A percentile compares a stretch with the other conserved stretches of the same genome.
phyloP scores from a whole-genome alignment of 1,284 basidiomycete species.

The Pseudomicrostroma phylloplanum region DNA sequence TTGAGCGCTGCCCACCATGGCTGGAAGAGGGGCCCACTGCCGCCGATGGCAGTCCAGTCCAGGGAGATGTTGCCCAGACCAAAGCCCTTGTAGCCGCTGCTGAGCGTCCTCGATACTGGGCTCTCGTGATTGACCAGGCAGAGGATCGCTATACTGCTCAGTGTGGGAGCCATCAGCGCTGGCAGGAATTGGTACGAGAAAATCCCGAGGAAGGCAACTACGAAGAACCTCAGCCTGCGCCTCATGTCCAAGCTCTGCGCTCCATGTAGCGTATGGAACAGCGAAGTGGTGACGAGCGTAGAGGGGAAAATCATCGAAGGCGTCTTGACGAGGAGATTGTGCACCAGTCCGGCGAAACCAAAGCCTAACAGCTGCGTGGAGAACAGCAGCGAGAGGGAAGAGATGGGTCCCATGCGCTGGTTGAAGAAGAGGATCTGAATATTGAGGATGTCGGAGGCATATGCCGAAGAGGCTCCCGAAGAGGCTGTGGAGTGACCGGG shows the following conservation, averaged over 20 bases:
- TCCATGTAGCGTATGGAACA: conserved; percentile 57
- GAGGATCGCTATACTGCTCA: conserved; percentile 55
- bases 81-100: conserved; percentile 56
- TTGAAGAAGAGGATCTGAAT: conserved; percentile 50
- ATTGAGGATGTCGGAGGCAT: conserved; percentile 50
- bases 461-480: conserved; percentile 51
- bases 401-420: conserved; percentile 41
- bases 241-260: conserved; percentile 46
- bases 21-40: conserved; percentile 54
- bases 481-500: conserved; percentile 53
- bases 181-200: conserved; percentile 56
- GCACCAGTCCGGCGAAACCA: conserved; percentile 47
- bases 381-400: conserved; percentile 42
- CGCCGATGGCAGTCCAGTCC: conserved; percentile 56
- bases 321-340: conserved; percentile 46
- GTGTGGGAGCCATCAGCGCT: conserved; percentile 54
- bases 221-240: conserved; percentile 53
- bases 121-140: conserved; percentile 54
- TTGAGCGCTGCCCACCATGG: conserved; percentile 54
- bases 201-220: conserved; percentile 51
- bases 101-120: conserved; percentile 53
- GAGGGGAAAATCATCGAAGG: conserved; percentile 54
- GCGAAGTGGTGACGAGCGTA: conserved; percentile 54
- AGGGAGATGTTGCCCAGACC: conserved; percentile 55
- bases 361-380: conserved; percentile 49